Evolutionary conservation across 1,139 yeast genomes (phyloP).

Genomic region (Geotrichum candidum): DNA sequence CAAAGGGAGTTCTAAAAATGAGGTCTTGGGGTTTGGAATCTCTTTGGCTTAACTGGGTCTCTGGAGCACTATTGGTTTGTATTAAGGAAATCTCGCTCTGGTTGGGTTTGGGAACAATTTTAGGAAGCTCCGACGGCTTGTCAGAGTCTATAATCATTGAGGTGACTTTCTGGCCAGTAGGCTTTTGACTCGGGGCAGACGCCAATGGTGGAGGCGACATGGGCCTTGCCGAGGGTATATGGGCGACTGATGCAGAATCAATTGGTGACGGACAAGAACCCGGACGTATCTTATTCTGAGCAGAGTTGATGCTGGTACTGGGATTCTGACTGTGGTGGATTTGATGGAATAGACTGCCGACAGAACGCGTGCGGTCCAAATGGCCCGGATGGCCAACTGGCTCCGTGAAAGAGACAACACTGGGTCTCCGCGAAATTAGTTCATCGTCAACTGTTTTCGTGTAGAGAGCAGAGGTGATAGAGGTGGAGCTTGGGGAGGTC

Average conservation of each 20-base stretch:
- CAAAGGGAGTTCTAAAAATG: not conserved
- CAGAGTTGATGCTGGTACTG: not conserved
- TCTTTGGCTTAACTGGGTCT: not conserved
- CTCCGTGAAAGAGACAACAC: constrained; percentile 18
- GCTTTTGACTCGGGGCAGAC: not conserved
- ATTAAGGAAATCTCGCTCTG: not conserved
- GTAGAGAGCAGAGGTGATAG: not conserved
- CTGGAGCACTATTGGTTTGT: not conserved
- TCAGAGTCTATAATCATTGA: not conserved
- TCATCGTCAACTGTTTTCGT: constrained; percentile 1
- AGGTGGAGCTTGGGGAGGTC: not conserved
- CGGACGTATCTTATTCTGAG: not conserved
- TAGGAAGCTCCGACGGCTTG: not conserved
- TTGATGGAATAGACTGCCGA: constrained; percentile 15
- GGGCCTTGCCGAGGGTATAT: not conserved
- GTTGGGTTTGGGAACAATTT: not conserved
- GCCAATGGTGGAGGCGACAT: not conserved
- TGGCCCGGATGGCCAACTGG: constrained; percentile 18
- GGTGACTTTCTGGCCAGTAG: not conserved
- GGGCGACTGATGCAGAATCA: not conserved
- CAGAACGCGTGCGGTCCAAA: constrained; percentile 15
- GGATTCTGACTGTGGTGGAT: not conserved
- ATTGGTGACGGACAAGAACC: not conserved
- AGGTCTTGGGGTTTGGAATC: not conserved
- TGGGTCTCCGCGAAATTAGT: constrained; percentile 5